Base-by-base conservation (phyloP, 208 protist species). In the Crithidia thermophila region DNA sequence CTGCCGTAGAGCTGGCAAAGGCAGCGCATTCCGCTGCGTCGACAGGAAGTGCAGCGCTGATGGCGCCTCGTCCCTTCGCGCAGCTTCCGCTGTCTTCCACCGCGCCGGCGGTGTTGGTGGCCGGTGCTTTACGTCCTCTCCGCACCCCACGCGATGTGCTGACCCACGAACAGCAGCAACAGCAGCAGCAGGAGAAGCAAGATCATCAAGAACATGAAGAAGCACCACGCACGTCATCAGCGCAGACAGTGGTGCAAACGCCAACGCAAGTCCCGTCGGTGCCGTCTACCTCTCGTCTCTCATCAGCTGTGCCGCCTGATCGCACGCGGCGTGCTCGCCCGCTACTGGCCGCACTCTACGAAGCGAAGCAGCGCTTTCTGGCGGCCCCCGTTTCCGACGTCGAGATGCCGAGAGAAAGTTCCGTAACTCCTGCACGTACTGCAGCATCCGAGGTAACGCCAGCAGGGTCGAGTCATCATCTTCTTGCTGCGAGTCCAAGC, bases 341-440 rank as follows among this genome's bases (percentile, higher is more conserved):
- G 31, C 45, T 64, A 9, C 31, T 16, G 31, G 45, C 45, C 11
- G 58, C 58, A 0, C 58, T 64, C 0, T 21, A 53, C 21, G 58
- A 52, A 4, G 58, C 58, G 6, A 64, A 64, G 33, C 58, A 53
- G 33, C 42, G 58, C 5, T 64, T 64, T 11, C 2, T 64, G 30
- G 28, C 58, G 3, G 58, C 42, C 0, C 45, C 58, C 34, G 36
- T 45, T 14, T 2, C 14, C 16, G 6, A 13, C 3, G 21, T n/a
- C n/a, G n/a, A n/a, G n/a, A n/a, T n/a, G n/a, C n/a, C n/a, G n/a
- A n/a, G n/a, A n/a, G n/a, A n/a, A n/a, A n/a, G n/a, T n/a, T n/a
- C n/a, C n/a, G n/a, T n/a, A n/a, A n/a, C n/a, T n/a, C n/a, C n/a
- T n/a, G n/a, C n/a, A n/a, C n/a, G n/a, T n/a, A n/a, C n/a, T n/a